Evolutionary conservation across 129 eudicot genomes (phyloP).

Genomic region (Helianthus tuberosus): DNA sequence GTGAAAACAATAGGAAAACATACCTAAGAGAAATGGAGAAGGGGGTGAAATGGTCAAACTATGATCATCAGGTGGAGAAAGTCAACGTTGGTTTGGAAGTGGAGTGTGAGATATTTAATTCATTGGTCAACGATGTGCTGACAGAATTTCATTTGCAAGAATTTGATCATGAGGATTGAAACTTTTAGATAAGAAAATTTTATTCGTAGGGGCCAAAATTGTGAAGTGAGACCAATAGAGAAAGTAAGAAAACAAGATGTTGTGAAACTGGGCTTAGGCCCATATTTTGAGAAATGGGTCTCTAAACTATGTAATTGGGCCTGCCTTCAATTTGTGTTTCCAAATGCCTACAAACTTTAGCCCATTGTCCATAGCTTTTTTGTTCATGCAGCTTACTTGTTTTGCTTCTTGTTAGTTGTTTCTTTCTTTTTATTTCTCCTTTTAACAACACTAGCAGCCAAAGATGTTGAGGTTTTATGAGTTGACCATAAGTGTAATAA

Average conservation of each 20-base stretch:
- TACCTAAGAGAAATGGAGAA: constrained; percentile 65
- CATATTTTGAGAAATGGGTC: not conserved
- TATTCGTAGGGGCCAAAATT: not conserved
- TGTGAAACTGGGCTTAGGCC: not conserved
- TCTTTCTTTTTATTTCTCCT: not conserved
- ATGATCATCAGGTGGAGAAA: constrained; percentile 44
- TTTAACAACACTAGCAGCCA: not conserved
- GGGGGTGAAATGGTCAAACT: constrained; percentile 45
- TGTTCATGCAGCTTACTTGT: no score
- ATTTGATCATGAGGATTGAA: not conserved
- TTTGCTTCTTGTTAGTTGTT: not conserved
- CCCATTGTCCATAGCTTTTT: no score
- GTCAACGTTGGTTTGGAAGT: constrained; percentile 52
- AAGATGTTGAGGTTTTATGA: not conserved
- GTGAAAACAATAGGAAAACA: constrained; percentile 45
- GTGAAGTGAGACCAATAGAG: not conserved
- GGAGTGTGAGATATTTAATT: constrained; percentile 52
- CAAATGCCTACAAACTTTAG: not conserved
- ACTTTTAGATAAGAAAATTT: constrained; percentile 2
- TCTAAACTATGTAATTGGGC: constrained; percentile 4
- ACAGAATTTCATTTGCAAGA: constrained; percentile 23
- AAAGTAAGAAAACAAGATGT: not conserved
- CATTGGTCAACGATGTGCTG: constrained; percentile 53
- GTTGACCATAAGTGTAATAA: not conserved
- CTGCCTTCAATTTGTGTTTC: not conserved